Conservation (phyloP, 2,329 filamentous ascomycete genomes). For the Dothideomycetes sp. region DNA sequence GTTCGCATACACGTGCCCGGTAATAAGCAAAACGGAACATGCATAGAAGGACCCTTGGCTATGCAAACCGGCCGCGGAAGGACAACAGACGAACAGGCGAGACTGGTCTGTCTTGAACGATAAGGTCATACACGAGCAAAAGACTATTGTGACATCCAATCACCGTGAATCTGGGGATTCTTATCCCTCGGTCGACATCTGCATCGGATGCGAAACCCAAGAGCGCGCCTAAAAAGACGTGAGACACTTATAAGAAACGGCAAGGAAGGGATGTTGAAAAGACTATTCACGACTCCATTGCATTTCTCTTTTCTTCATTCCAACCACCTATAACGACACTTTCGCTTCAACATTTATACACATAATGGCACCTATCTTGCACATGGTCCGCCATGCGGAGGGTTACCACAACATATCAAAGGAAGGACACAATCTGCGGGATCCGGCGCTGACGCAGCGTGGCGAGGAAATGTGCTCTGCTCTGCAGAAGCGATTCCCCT, state of each 20-base stretch:
- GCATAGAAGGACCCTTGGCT: no score
- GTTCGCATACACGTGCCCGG: no score
- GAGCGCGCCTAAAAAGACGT: not conserved
- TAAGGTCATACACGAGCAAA: no score
- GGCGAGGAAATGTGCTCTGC: conserved; percentile 21
- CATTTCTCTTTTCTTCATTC: no score
- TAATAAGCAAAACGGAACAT: no score
- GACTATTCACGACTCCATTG: no score
- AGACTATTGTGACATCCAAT: no score
- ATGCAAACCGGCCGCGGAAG: no score
- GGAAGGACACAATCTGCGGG: conserved; percentile 21
- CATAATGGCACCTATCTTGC: conserved; percentile 20
- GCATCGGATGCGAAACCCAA: not conserved
- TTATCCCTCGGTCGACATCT: not conserved
- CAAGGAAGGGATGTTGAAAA: not conserved
- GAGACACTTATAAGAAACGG: not conserved
- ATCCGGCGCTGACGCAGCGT: conserved; percentile 21
- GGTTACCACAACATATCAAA: conserved; percentile 22
- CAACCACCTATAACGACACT: no score
- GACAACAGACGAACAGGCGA: no score
- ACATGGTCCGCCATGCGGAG: conserved; percentile 26
- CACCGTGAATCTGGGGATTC: not conserved
- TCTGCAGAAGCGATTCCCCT: conserved; percentile 18
- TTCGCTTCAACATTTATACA: not conserved
- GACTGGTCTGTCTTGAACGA: no score